These are phyloP conservation scores for Podila horticola DNA, from an alignment of 192 early-diverging fungal species.

Conservation along the genomic window DNA sequence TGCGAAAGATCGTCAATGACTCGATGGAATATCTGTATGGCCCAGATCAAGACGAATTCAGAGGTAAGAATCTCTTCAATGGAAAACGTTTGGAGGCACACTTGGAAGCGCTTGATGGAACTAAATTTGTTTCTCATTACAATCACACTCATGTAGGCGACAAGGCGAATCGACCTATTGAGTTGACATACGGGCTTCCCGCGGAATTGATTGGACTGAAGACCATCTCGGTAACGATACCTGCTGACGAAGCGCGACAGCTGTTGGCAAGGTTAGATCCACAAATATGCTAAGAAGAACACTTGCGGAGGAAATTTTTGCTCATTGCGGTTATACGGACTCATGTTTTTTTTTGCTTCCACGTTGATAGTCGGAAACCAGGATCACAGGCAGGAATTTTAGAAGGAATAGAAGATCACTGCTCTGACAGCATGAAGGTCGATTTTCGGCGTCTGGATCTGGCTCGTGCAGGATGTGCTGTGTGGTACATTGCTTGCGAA, in stretches of 20 bases:
- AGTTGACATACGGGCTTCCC: background rate
- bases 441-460: slow-evolving; percentile 36
- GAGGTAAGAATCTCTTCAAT: no score
- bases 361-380: slow-evolving; percentile 6
- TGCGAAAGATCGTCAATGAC: slow-evolving; percentile 34
- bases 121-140: no score
- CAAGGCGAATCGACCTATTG: slow-evolving; percentile 1
- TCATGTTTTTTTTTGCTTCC: background rate
- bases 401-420: slow-evolving; percentile 37
- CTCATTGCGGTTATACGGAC: background rate
- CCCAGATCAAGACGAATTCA: slow-evolving; percentile 17
- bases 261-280: background rate
- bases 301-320: background rate
- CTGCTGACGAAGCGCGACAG: background rate
- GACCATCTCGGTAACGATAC: slow-evolving; percentile 1
- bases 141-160: background rate
- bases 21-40: slow-evolving; percentile 22
- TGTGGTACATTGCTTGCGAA: slow-evolving; percentile 46
- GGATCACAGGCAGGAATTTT: slow-evolving; percentile 15
- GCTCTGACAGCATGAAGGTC: slow-evolving; percentile 30
- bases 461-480: slow-evolving; percentile 26
- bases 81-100: background rate
- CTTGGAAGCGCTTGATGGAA: no score
- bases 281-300: background rate
- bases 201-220: background rate